Conservation (phyloP, 139 green algal genomes). For the Tetraselmis striata region DNA sequence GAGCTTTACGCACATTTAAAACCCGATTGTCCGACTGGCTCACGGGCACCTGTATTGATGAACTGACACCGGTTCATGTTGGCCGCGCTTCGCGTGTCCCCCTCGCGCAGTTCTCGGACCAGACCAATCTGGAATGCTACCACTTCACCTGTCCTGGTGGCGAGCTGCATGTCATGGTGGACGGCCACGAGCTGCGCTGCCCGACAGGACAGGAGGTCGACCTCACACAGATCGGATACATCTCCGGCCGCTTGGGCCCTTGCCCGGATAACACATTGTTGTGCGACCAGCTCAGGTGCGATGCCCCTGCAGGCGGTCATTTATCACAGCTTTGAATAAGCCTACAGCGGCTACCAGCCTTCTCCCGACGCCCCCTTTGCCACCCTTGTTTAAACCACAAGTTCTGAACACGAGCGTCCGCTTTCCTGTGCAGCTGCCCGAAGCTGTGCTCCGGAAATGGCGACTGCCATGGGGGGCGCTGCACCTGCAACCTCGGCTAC, state of each 20-base stretch:
- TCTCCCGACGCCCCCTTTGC: too few relatives aligned
- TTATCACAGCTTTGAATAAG: too few relatives aligned
- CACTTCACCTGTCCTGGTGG: not conserved
- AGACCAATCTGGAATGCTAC: not conserved
- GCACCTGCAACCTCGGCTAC: not conserved
- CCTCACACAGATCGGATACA: not conserved
- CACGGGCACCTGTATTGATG: too few relatives aligned
- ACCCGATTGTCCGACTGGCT: too few relatives aligned
- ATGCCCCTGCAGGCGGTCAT: too few relatives aligned
- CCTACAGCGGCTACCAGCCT: too few relatives aligned
- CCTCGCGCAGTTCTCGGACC: not conserved
- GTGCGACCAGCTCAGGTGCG: not conserved
- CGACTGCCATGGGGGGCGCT: not conserved
- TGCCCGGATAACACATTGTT: not conserved
- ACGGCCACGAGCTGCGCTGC: not conserved
- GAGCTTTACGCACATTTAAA: too few relatives aligned
- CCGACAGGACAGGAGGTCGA: not conserved
- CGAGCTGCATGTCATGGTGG: not conserved
- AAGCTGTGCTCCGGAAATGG: not conserved
- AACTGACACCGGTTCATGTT: too few relatives aligned
- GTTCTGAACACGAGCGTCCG: too few relatives aligned
- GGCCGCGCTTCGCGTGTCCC: too few relatives aligned
- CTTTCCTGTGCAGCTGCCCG: too few relatives aligned
- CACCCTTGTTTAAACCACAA: too few relatives aligned
- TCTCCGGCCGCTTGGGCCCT: not conserved